phyloP scores from a whole-genome alignment of 2,329 filamentous ascomycete genomes.

The Hymenoscyphus occultus region DNA sequence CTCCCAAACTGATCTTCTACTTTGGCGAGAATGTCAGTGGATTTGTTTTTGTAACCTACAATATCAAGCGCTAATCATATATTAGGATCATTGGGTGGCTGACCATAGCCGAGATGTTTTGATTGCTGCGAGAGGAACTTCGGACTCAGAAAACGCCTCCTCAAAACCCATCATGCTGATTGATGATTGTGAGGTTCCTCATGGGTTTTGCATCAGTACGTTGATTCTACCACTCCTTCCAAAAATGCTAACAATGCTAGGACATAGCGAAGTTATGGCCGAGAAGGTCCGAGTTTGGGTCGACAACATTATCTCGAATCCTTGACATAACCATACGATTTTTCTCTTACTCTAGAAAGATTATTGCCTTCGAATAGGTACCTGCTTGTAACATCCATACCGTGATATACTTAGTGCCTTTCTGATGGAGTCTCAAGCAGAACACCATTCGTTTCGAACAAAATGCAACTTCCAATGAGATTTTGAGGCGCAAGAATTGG shows the following conservation, averaged over 20 bases:
- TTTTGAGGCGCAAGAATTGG: too few species aligned
- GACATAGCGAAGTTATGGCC: slow-evolving; percentile 48
- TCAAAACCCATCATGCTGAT: slow-evolving; percentile 48
- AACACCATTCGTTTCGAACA: too few species aligned
- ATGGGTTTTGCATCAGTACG: slow-evolving; percentile 59
- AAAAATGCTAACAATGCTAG: slow-evolving; percentile 30
- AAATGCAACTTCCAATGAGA: too few species aligned
- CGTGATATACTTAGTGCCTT: too few species aligned
- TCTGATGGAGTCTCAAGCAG: too few species aligned
- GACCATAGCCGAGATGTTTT: slow-evolving; percentile 54
- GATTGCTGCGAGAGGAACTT: slow-evolving; percentile 43
- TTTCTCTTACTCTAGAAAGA: too few species aligned
- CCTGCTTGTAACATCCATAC: too few species aligned
- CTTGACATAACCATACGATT: neutral
- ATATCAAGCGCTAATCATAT: neutral
- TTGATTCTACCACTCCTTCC: slow-evolving; percentile 10
- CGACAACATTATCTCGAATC: slow-evolving; percentile 22
- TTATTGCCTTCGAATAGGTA: too few species aligned
- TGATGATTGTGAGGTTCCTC: slow-evolving; percentile 54
- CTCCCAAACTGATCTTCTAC: slow-evolving; percentile 56
- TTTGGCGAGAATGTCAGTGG: slow-evolving; percentile 49
- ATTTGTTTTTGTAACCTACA: neutral
- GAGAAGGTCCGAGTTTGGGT: slow-evolving; percentile 45
- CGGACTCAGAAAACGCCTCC: slow-evolving; percentile 30
- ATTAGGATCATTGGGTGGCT: slow-evolving; percentile 60